Conservation (phyloP, 192 early-diverging fungal genomes). For the Borealophlyctis nickersoniae region DNA sequence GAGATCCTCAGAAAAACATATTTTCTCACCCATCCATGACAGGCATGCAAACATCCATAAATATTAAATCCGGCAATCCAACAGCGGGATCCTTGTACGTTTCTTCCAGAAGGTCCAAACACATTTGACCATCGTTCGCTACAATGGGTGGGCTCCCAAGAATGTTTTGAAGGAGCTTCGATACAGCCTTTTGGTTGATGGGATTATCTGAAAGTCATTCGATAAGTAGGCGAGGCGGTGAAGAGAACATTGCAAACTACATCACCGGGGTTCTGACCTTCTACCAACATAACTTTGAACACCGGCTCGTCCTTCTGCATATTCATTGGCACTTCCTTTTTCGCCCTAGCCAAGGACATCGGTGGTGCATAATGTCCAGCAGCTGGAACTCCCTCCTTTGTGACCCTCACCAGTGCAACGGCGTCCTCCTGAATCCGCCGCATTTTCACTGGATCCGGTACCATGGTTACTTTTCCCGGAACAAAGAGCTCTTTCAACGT, state of each 20-base stretch:
- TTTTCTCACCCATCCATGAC: constrained; percentile 40
- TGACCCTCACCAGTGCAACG: background rate
- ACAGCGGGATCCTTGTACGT: background rate
- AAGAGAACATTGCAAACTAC: too few species aligned
- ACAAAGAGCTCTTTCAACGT: background rate
- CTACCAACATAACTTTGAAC: constrained; percentile 27
- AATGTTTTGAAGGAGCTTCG: constrained; percentile 14
- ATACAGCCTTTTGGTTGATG: constrained; percentile 28
- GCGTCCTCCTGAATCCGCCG: constrained; percentile 5
- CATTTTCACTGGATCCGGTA: constrained; percentile 27
- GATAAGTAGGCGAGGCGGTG: too few species aligned
- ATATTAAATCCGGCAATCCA: constrained; percentile 16
- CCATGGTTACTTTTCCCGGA: constrained; percentile 7
- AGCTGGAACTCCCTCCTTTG: too few species aligned
- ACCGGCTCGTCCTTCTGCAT: background rate
- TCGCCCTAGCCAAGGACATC: background rate
- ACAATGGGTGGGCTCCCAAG: constrained; percentile 10
- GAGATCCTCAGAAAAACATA: too few species aligned
- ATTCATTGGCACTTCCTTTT: background rate
- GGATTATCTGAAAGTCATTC: constrained; percentile 20
- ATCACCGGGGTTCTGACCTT: too few species aligned
- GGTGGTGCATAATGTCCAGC: too few species aligned
- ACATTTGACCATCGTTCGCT: constrained; percentile 24
- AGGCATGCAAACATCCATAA: constrained; percentile 40
- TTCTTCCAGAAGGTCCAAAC: constrained; percentile 21